Conservation (phyloP, 1,139 yeast species). For the Hansenula lynferdii region DNA sequence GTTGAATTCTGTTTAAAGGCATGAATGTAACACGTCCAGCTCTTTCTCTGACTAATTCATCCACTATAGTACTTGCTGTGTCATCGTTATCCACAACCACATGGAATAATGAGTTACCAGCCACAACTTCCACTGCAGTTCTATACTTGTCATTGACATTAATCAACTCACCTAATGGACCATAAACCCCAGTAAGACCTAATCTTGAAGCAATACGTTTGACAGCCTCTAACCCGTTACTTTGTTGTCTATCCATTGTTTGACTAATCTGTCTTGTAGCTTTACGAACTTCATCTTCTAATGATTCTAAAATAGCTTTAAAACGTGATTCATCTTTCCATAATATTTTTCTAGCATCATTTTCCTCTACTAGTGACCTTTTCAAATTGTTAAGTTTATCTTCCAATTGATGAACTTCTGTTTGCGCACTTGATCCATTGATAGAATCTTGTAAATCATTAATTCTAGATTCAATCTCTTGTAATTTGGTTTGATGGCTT, state of each 20-base stretch:
- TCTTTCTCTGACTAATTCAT: slow-evolving; percentile 64
- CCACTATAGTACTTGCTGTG: slow-evolving; percentile 77
- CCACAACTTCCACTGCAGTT: slow-evolving; percentile 82
- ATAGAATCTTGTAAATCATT: slow-evolving; percentile 33
- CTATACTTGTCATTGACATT: slow-evolving; percentile 78
- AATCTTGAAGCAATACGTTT: slow-evolving; percentile 51
- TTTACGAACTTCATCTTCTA: slow-evolving; percentile 47
- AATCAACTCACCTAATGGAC: slow-evolving; percentile 81
- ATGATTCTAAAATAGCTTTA: slow-evolving; percentile 50
- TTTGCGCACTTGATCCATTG: slow-evolving; percentile 30
- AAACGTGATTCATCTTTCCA: slow-evolving; percentile 80
- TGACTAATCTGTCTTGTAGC: slow-evolving; percentile 61
- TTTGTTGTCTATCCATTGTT: slow-evolving; percentile 69
- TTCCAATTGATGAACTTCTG: slow-evolving; percentile 27
- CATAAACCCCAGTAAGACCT: slow-evolving; percentile 63
- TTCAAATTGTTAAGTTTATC: slow-evolving; percentile 31
- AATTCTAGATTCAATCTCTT: slow-evolving; percentile 25
- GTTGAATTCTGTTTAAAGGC: slow-evolving; percentile 72
- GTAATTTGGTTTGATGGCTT: slow-evolving; percentile 13
- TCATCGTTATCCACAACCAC: slow-evolving; percentile 86
- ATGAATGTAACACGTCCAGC: slow-evolving; percentile 87
- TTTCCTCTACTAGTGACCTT: slow-evolving; percentile 36
- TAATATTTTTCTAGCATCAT: slow-evolving; percentile 63
- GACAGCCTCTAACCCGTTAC: slow-evolving; percentile 68
- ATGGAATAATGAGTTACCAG: slow-evolving; percentile 83